Evolutionary conservation across 2,329 filamentous ascomycete genomes (phyloP).

Genomic region (Rhexocercosporidium sp.): DNA sequence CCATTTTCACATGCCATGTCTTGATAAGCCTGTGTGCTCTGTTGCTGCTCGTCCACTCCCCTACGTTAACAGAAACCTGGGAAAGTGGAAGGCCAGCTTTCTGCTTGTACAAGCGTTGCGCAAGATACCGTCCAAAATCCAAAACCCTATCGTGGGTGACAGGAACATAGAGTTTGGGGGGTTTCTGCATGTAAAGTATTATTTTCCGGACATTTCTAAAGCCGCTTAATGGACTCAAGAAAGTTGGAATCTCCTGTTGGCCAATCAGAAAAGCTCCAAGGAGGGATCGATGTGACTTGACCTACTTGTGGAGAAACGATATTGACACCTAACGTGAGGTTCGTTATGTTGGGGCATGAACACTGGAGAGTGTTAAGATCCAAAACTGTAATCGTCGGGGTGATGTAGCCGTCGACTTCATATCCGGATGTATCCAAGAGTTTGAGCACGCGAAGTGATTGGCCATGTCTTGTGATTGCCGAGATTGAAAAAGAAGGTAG

Average conservation of each 20-base stretch:
- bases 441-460: background rate
- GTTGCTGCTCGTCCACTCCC: background rate
- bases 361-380: background rate
- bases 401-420: background rate
- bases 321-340: background rate
- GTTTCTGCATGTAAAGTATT: background rate
- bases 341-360: background rate
- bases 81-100: background rate
- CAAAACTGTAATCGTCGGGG: background rate
- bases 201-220: background rate
- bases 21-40: background rate
- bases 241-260: background rate
- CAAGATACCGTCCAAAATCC: background rate
- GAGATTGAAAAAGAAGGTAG: background rate
- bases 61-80: background rate
- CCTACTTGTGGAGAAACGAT: background rate
- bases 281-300: background rate
- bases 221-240: background rate
- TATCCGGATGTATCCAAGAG: background rate
- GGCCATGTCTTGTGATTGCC: background rate
- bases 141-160: background rate
- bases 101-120: background rate
- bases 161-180: background rate
- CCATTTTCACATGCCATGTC: background rate
- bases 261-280: background rate